Evolutionary conservation across 176 grass and related monocot genomes (phyloP).

Genomic region (Musa troglodytarum): DNA sequence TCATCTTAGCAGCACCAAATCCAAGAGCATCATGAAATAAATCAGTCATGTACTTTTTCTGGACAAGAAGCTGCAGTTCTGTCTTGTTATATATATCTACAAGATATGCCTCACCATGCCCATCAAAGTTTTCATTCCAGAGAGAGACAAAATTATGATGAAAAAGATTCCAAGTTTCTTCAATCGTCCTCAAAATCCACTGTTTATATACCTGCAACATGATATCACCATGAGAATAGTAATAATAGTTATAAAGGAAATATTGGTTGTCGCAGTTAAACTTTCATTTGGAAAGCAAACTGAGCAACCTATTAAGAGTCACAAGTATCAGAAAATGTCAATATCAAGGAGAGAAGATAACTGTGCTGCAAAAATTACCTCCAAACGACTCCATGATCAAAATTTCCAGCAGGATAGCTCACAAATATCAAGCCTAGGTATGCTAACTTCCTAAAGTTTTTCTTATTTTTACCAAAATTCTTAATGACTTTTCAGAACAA

Average conservation of each 20-base stretch:
- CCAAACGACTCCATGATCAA: neutral
- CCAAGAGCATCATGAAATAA: slow-evolving; percentile 89
- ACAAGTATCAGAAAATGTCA: neutral
- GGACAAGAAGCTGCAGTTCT: slow-evolving; percentile 34
- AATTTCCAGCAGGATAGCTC: neutral
- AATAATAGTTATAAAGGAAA: neutral
- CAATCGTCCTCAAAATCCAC: slow-evolving; percentile 69
- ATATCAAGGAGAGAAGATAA: neutral
- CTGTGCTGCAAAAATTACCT: neutral
- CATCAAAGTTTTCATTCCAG: slow-evolving; percentile 75
- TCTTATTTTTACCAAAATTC: neutral
- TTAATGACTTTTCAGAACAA: neutral
- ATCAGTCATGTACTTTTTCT: slow-evolving; percentile 75
- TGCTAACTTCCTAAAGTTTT: neutral
- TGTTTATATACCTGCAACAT: slow-evolving; percentile 48
- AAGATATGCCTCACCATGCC: slow-evolving; percentile 74
- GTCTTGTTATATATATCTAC: slow-evolving; percentile 60
- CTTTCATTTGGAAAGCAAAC: neutral
- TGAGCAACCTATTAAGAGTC: neutral
- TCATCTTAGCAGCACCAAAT: slow-evolving; percentile 97
- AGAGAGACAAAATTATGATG: slow-evolving; percentile 61
- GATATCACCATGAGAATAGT: neutral
- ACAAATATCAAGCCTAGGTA: neutral
- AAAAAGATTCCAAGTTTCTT: slow-evolving; percentile 60
- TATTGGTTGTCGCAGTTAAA: neutral